Evolutionary conservation across 495 filamentous ascomycete genomes (phyloP).

Genomic region (Terfezia boudieri): DNA sequence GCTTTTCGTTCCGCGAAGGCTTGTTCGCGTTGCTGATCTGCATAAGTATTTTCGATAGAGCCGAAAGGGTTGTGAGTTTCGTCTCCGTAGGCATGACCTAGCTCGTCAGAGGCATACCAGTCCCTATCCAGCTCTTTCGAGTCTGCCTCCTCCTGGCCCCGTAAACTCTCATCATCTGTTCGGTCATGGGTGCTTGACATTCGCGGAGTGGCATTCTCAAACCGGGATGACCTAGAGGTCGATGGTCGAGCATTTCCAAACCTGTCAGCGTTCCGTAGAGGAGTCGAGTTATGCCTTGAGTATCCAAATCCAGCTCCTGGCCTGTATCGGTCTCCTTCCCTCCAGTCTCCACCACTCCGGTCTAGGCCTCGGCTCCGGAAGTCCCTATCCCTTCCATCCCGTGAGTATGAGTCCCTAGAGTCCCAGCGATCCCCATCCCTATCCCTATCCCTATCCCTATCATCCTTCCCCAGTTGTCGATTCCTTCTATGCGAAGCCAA

Average conservation of each 20-base stretch:
- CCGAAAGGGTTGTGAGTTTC: slow-evolving; percentile 44
- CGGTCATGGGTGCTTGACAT: slow-evolving; percentile 14
- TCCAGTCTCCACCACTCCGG: neutral
- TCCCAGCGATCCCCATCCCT: slow-evolving; percentile 4
- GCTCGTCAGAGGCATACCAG: slow-evolving; percentile 67
- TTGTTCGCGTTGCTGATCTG: slow-evolving; percentile 48
- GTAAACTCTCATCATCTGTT: slow-evolving; percentile 5
- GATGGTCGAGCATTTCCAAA: slow-evolving; percentile 16
- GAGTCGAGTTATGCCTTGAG: slow-evolving; percentile 15
- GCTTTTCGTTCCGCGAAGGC: slow-evolving; percentile 53
- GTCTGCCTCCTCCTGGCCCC: slow-evolving; percentile 17
- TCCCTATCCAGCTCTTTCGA: slow-evolving; percentile 58
- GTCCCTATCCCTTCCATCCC: neutral
- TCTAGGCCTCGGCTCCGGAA: neutral
- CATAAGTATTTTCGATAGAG: slow-evolving; percentile 28
- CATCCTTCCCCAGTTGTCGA: slow-evolving; percentile 3
- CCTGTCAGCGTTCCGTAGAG: slow-evolving; percentile 7
- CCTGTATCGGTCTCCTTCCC: neutral
- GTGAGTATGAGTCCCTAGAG: slow-evolving; percentile 1
- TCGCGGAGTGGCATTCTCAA: slow-evolving; percentile 10
- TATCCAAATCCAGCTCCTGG: slow-evolving; percentile 7
- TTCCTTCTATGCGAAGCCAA: slow-evolving; percentile 14
- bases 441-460: neutral
- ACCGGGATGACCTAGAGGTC: slow-evolving; percentile 12
- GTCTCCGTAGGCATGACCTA: slow-evolving; percentile 55